Evolutionary conservation across 1,284 basidiomycete genomes (phyloP), one percentile per base, ranked within the genome.

Genomic region (Trametes hirsuta): DNA sequence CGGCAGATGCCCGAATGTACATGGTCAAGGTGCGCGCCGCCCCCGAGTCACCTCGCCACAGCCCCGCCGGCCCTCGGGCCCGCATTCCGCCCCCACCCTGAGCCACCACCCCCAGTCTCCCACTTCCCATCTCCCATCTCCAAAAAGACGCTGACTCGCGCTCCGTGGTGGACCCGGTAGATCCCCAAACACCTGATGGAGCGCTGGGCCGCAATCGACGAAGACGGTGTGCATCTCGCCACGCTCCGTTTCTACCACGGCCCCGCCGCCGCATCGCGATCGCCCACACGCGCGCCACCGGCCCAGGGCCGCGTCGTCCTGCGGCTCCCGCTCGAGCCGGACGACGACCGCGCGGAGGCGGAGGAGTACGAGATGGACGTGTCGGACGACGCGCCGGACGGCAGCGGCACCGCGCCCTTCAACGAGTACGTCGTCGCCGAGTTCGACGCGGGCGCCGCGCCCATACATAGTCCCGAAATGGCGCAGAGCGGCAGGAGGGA

Each of bases 401-500:
- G 30, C 30, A 18, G 30, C 30, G 30, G 30, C 30, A 30, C 30
- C 58, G 18, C 21, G 22, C 52, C 58, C 8, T 50, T 87, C 62
- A 91, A 90, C 73, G 88, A 91, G 70, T 79, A 89, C 58, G 87
- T 91, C 42, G 80, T 92, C 35, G 88, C 89, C 0, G 87, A 91
- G 71, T 81, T 85, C 40, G 86, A 87, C 18, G 10, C 39, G 14
- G 25, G 22, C 50, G 18, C 30, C 30, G 30, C 30, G 30, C 30
- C 30, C 30, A 30, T 30, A 5, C 30, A 30, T 30, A 30, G 30
- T 30, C 8, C 8, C 8, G 30, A 8, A 30, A 30, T 5, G 30
- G 25, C n/a, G 25, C 15, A 45, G 36, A 10, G 30, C 4, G n/a
- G 25, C 41, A 15, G 21, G 42, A 24, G 22, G 45, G n/a, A 21